These are phyloP conservation scores for Litchi chinensis DNA, from an alignment of 345 rosid genomes.

Conservation along the genomic window DNA sequence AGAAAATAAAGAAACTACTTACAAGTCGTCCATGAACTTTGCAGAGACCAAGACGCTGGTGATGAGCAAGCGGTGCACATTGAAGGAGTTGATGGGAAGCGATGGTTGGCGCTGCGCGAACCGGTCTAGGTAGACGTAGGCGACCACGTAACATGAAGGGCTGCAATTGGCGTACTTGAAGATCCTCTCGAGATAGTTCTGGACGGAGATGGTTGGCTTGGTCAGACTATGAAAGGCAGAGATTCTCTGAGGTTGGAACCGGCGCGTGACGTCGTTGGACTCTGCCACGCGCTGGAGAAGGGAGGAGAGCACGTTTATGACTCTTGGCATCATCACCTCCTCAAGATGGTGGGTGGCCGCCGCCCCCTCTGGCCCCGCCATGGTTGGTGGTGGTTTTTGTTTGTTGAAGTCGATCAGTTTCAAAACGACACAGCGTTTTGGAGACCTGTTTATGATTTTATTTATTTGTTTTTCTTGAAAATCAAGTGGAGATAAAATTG, in stretches of 20 bases:
- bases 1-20: slow-evolving; percentile 31
- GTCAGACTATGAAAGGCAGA: slow-evolving; percentile 58
- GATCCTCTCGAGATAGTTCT: slow-evolving; percentile 71
- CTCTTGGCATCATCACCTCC: slow-evolving; percentile 42
- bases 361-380: slow-evolving; percentile 37
- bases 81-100: slow-evolving; percentile 60
- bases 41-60: slow-evolving; percentile 77
- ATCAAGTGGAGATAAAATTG: neutral
- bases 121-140: slow-evolving; percentile 73
- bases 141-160: slow-evolving; percentile 70
- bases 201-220: slow-evolving; percentile 60
- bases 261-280: slow-evolving; percentile 42
- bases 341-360: slow-evolving; percentile 9
- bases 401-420: slow-evolving; percentile 20
- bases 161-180: slow-evolving; percentile 75
- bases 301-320: slow-evolving; percentile 48
- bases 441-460: slow-evolving; percentile 11
- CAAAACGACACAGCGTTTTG: slow-evolving; percentile 18
- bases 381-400: slow-evolving; percentile 16
- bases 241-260: slow-evolving; percentile 41
- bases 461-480: neutral
- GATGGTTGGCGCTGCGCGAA: slow-evolving; percentile 56
- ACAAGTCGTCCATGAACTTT: slow-evolving; percentile 86
- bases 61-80: slow-evolving; percentile 67
- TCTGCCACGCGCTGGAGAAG: slow-evolving; percentile 55